Base-by-base conservation (phyloP, 1,284 basidiomycete genomes). In the Sutorius eximius region DNA sequence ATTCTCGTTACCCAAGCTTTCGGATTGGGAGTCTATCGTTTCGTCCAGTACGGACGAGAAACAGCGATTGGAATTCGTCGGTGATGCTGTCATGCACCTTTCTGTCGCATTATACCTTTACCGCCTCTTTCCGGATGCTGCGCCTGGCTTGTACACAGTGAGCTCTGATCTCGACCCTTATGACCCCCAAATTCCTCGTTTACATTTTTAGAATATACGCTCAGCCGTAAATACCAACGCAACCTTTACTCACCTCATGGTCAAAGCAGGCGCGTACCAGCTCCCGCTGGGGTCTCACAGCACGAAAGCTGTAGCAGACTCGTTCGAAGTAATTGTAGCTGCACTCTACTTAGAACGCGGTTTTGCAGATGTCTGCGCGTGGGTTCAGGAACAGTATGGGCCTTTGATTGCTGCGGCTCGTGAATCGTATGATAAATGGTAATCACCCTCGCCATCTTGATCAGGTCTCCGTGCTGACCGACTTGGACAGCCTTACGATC, bases 311-410 rank as follows among this genome's bases (percentile, higher is more conserved):
- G 69, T 32, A 4, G 66, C 67, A 30, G 66, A 71, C 44, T 66
- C 69, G 29, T 68, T 66, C 37, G 68, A 71, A 46, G 64, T 70
- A 34, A 70, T 71, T 8, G 66, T 69, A 1, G 66, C 67, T 36
- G 64, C 66, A 13, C 59, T 66, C 30, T 69, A 70, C 52, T 49
- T 66, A 47, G 58, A 71, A 40, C 58, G 66, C 43, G 66, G 69
- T n/a, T 58, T 71, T 36, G 34, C 52, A 37, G 65, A 55, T 29
- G 69, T 71, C 27, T 58, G 47, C 27, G 41, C 55, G 11, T 68
- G 68, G 68, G 62, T 70, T 18, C 66, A 69, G 44, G 68, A 69
- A 20, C 64, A 71, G 49, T 70, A 58, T 13, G 50, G 58, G 9
- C 66, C 66, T 5, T 57, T 71, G 34, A 49, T 71, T 16, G 57